Percentiles rank a stretch among this genome's conserved stretches.
Conservation (phyloP, 1,139 yeast species). For the Sugiyamaella pinicola region DNA sequence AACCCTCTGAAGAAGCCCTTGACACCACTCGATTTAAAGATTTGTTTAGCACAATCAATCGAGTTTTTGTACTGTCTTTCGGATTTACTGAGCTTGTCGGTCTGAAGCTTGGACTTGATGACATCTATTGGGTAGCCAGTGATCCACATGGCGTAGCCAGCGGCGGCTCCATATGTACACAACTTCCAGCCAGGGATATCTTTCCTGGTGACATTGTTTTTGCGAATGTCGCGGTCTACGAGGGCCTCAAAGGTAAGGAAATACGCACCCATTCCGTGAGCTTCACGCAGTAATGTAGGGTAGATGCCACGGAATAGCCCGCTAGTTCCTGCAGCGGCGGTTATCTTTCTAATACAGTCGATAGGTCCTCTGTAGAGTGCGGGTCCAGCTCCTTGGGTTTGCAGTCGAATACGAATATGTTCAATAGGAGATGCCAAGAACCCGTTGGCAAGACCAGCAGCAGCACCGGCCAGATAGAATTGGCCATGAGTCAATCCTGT, state of each 20-base stretch:
- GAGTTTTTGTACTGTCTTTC: conserved; percentile 51
- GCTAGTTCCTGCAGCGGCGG: conserved; percentile 53
- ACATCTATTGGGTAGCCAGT: conserved; percentile 83
- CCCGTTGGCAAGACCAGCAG: conserved; percentile 88
- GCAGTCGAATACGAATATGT: conserved; percentile 87
- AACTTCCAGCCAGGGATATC: conserved; percentile 85
- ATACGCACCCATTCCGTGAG: conserved; percentile 85
- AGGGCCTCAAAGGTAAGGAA: conserved; percentile 88
- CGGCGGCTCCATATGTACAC: conserved; percentile 78
- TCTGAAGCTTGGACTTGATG: conserved; percentile 81
- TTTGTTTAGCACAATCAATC: conserved; percentile 56
- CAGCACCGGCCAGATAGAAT: conserved; percentile 78
- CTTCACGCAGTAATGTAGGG: conserved; percentile 82
- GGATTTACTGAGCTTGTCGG: conserved; percentile 64
- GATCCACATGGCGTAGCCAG: conserved; percentile 87
- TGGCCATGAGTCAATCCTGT: conserved; percentile 53
- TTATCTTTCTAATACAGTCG: conserved; percentile 68
- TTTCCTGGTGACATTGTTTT: conserved; percentile 51
- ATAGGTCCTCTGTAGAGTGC: conserved; percentile 71
- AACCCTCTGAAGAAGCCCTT: conserved; percentile 87
- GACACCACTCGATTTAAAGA: conserved; percentile 60
- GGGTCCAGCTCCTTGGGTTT: conserved; percentile 65
- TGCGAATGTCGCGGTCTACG: conserved; percentile 60
- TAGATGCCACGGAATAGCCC: conserved; percentile 76
- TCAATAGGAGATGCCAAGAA: conserved; percentile 89